Base-by-base conservation (phyloP, 148 eudicot genomes). In the Simmondsia chinensis region DNA sequence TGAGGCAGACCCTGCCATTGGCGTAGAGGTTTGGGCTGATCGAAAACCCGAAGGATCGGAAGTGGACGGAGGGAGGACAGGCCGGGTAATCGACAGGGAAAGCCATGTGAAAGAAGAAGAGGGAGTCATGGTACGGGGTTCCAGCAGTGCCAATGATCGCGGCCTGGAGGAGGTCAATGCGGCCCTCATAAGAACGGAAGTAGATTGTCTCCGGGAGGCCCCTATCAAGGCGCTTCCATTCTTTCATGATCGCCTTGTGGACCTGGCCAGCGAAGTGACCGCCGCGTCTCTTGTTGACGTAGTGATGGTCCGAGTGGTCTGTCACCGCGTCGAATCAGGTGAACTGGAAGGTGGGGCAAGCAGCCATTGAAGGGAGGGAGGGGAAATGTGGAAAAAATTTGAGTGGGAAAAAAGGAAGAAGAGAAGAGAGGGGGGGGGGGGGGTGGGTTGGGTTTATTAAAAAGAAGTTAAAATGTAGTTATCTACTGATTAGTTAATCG, bases 121-220 rank as follows among this genome's bases (percentile, higher is more conserved):
- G 68, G 0, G 82, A 83, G 4, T 81, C 82, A 39, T 80, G 87
- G 54, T 89, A 89, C 4, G 97, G 97, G 0, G 97, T 89, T 1
- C 93, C 97, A 0, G 62, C 37, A 28, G 91, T 62, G 7, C 95
- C 97, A 4, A 76, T 54, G n/a, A 84, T 80, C 13, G 69, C 95
- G 2, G 95, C 95, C 38, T 87, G 61, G 6, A 89, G 57, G 6
- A 89, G 75, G 26, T 81, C 81, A 2, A 80, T 69, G 9, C 87
- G 60, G 17, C 56, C 33, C 54, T 89, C 97, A 50, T 77, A 84
- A n/a, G 48, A 77, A 12, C 86, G 66, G 0, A 84, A 91, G 41
- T 47, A 80, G n/a, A 89, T 80, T 17, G 70, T 33, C 1, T 71
- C 79, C 0, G 91, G 96, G 11, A 88, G 54, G 41, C 73, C 49